Evolutionary conservation across 2,329 filamentous ascomycete genomes (phyloP).

Genomic region (Colletotrichum scovillei): DNA sequence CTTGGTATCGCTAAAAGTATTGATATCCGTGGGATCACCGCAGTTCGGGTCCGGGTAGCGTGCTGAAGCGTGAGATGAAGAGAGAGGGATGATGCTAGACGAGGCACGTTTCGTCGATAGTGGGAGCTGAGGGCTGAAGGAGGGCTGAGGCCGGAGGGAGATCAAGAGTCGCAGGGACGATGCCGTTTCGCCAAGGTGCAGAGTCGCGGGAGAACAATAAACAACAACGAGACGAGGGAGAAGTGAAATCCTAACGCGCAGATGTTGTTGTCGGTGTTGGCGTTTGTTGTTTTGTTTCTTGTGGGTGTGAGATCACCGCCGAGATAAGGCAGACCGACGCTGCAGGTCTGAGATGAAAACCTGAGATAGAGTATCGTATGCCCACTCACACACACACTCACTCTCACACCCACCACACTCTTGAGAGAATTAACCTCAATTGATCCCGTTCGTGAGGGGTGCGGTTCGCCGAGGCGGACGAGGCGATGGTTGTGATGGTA

Average conservation of each 20-base stretch:
- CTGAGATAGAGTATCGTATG: slow-evolving; percentile 3
- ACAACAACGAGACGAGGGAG: background rate
- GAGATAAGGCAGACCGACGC: slow-evolving; percentile 19
- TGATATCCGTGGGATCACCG: background rate
- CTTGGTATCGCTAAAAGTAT: background rate
- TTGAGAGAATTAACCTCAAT: background rate
- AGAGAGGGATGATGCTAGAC: slow-evolving; percentile 20
- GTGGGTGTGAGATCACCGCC: background rate
- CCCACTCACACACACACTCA: background rate
- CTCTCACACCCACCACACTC: background rate
- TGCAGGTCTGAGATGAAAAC: slow-evolving; percentile 9
- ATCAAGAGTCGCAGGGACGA: background rate
- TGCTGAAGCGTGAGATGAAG: background rate
- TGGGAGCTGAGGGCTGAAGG: background rate
- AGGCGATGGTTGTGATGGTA: background rate
- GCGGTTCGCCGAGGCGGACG: background rate
- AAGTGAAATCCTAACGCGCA: background rate
- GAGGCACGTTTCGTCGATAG: slow-evolving; percentile 29
- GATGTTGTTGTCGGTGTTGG: background rate
- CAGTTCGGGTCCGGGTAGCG: background rate
- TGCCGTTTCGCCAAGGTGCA: background rate
- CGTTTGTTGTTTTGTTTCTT: background rate
- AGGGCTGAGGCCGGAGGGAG: background rate
- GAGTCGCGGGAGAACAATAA: background rate
- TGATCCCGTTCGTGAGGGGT: background rate